phyloP scores from a whole-genome alignment of 768 basidiomycete genomes.

The Tricholoma sp. region DNA sequence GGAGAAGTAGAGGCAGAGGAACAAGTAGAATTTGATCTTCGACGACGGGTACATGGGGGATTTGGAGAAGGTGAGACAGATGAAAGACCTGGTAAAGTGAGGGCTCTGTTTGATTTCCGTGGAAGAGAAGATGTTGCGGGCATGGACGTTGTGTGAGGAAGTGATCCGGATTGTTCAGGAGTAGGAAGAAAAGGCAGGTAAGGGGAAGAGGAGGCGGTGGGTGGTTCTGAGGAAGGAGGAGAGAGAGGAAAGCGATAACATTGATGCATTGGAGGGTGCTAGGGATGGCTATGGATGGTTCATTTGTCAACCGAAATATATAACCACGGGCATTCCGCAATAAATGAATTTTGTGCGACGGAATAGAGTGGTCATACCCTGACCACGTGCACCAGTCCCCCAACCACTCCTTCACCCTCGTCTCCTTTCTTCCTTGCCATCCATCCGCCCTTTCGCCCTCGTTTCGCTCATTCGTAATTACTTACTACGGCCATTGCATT shows the following conservation, averaged over 20 bases:
- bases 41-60: conserved; percentile 24
- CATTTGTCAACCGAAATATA: no score
- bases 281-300: not conserved
- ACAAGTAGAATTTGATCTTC: conserved; percentile 29
- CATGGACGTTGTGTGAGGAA: conserved; percentile 1
- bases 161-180: not conserved
- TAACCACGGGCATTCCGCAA: no score
- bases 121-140: conserved; percentile 3
- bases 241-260: conserved; percentile 40
- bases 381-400: conserved; percentile 8
- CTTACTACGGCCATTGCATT: no score
- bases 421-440: not conserved
- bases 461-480: no score
- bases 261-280: conserved; percentile 16
- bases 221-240: conserved; percentile 40
- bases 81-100: conserved; percentile 30
- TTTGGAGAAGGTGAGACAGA: conserved; percentile 26
- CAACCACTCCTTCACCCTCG: conserved; percentile 16
- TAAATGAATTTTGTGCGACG: no score
- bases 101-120: conserved; percentile 28
- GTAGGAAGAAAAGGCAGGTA: conserved; percentile 18
- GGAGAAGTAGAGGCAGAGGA: conserved; percentile 30
- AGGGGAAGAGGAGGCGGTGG: conserved; percentile 36
- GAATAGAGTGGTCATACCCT: not conserved
- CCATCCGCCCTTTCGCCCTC: no score